Evolutionary conservation across 345 rosid genomes (phyloP).

Genomic region (Citrus inodora): DNA sequence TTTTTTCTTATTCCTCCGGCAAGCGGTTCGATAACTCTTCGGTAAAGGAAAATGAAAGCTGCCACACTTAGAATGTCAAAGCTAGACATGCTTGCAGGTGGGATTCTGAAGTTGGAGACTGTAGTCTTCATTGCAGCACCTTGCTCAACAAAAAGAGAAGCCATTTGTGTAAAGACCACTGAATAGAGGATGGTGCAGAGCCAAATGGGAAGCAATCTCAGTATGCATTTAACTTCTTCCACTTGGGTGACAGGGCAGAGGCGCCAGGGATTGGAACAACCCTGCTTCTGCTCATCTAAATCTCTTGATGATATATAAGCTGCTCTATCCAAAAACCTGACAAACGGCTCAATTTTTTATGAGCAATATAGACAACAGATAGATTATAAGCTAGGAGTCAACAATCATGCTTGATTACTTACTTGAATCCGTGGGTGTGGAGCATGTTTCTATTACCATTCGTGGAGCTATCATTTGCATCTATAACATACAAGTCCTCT

Average conservation of each 20-base stretch:
- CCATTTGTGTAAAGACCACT: conserved; percentile 98
- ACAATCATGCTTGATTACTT: conserved; percentile 15
- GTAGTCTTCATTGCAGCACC: conserved; percentile 96
- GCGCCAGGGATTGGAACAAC: conserved; percentile 53
- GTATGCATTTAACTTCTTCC: conserved; percentile 96
- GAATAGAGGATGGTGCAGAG: conserved; percentile 96
- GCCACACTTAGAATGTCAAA: conserved; percentile 95
- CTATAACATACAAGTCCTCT: conserved; percentile 43
- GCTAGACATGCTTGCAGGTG: conserved; percentile 98
- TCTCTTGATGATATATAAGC: conserved; percentile 69
- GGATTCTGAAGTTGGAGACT: conserved; percentile 66
- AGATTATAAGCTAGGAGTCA: not conserved
- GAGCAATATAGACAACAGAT: not conserved
- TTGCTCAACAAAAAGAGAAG: conserved; percentile 97
- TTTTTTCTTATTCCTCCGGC: conserved; percentile 47
- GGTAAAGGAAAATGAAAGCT: conserved; percentile 75
- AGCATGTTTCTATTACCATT: conserved; percentile 69
- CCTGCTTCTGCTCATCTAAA: conserved; percentile 57
- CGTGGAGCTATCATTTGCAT: conserved; percentile 36
- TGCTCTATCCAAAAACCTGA: conserved; percentile 90
- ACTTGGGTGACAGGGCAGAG: conserved; percentile 93
- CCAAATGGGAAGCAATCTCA: conserved; percentile 93
- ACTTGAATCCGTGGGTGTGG: conserved; percentile 88
- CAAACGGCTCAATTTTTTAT: not conserved
- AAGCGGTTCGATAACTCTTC: conserved; percentile 78